Percentiles rank a stretch among this genome's conserved stretches.
phyloP scores from a whole-genome alignment of 2,329 filamentous ascomycete species.

The Colletotrichum tropicicola region DNA sequence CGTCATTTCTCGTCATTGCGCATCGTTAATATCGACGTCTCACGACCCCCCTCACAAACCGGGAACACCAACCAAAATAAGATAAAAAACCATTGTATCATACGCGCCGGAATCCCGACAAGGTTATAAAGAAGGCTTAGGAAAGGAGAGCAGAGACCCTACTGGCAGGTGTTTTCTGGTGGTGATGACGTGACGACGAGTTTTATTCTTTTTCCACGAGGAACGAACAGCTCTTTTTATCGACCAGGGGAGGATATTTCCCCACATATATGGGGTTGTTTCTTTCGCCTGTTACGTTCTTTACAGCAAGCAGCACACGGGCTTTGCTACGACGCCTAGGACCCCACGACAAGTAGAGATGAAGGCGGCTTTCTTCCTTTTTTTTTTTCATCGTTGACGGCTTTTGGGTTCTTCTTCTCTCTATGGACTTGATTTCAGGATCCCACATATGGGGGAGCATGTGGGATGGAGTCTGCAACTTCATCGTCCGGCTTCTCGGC shows the following conservation, averaged over 20 bases:
- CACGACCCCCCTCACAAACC: background rate
- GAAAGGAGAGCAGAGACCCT: conserved; percentile 3
- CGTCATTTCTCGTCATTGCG: background rate
- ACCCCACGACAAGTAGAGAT: conserved; percentile 26
- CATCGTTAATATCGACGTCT: conserved; percentile 25
- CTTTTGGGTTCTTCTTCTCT: too few species aligned
- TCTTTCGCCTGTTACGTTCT: background rate
- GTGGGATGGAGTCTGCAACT: background rate
- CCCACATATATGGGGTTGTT: too few species aligned
- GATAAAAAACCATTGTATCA: conserved; percentile 2
- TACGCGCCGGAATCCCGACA: conserved; percentile 6
- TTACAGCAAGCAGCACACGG: conserved; percentile 25
- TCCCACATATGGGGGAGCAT: background rate
- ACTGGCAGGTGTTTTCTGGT: background rate
- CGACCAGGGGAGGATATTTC: too few species aligned
- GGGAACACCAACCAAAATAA: background rate
- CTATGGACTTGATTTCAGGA: too few species aligned
- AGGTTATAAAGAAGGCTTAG: conserved; percentile 14
- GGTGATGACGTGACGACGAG: conserved; percentile 19
- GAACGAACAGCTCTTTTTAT: background rate
- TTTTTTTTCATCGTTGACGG: background rate
- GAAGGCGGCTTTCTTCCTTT: conserved; percentile 21
- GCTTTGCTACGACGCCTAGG: conserved; percentile 31
- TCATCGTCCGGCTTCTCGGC: conserved; percentile 9
- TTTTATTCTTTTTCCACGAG: background rate